Conservation (phyloP, 208 protist species). For the Leishmania major region DNA sequence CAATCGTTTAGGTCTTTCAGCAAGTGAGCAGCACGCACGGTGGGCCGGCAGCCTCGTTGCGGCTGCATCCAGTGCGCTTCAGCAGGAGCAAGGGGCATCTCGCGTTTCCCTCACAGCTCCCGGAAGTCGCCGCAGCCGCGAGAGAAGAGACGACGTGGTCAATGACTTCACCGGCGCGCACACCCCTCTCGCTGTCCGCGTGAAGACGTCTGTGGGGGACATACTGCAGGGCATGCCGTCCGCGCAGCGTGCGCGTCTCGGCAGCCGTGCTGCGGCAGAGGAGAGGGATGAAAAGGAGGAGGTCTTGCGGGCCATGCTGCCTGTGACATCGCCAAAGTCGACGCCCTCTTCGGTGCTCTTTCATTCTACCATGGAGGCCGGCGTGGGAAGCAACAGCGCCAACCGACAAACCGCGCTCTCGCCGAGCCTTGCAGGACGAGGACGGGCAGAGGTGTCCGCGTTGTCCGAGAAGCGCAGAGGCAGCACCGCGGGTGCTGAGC, state of each 20-base stretch:
- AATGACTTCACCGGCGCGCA: background rate
- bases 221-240: conserved; percentile 22
- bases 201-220: conserved; percentile 13
- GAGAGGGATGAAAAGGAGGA: conserved; percentile 12
- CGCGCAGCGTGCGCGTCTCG: conserved; percentile 22
- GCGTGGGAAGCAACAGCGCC: background rate
- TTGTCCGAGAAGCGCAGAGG: background rate
- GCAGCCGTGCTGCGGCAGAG: conserved; percentile 17
- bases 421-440: background rate
- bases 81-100: background rate
- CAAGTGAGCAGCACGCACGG: conserved; percentile 17
- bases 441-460: background rate
- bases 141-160: background rate
- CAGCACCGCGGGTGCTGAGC: background rate
- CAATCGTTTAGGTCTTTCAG: conserved; percentile 9
- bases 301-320: background rate
- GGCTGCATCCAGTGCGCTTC: conserved; percentile 9
- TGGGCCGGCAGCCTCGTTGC: conserved; percentile 31
- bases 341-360: background rate
- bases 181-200: conserved; percentile 21
- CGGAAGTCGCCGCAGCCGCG: background rate
- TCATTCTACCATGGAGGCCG: background rate
- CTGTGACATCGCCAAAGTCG: background rate
- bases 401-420: background rate
- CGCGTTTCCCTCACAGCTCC: background rate